Evolutionary conservation across 768 basidiomycete species (phyloP), one percentile per base, ranked within the genome.

Genomic region (Boletus subcaerulescens): DNA sequence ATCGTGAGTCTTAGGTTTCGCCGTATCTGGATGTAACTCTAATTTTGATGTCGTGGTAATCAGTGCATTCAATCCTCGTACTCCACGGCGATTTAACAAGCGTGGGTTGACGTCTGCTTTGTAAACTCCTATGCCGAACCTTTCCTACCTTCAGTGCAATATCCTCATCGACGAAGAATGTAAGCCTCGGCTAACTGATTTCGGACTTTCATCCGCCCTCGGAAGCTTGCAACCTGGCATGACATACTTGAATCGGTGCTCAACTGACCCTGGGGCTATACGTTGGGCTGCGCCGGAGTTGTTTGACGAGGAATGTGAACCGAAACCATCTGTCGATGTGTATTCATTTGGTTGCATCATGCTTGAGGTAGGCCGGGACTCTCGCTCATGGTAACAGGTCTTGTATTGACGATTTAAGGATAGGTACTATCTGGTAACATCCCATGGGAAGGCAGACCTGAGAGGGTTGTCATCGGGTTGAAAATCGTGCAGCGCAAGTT

Each of bases 211-310:
- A 15, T 41, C 40, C 18, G 40, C 40, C 11, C 40, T 41, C 18
- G 40, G 40, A 18, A 41, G 7, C 12, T 20, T 41, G 40, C 40
- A 41, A 41, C 18, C n/a, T 20, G 40, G 40, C 40, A 41, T 41
- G 40, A 20, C 40, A 20, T 70, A 62, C 35, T 62, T 67, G 50
- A 67, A 67, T 24, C 73, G 74, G 66, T 20, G 32, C 26, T 44
- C 52, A 4, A 45, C n/a, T 11, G 36, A 43, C 36, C 57, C 51
- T 24, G 79, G 77, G 5, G 75, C 76, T 18, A 71, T 77, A 18
- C 71, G 77, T 7, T 78, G 77, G 76, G 74, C 76, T n/a, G 78
- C 77, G 45, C 64, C 76, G 1, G 60, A 71, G 22, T 58, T 79
- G 1, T 39, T 67, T 47, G 7, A 57, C 50, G 52, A 56, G 26